phyloP scores from a whole-genome alignment of 2,329 filamentous ascomycete species.

The Pyrenophora tritici-repentis region DNA sequence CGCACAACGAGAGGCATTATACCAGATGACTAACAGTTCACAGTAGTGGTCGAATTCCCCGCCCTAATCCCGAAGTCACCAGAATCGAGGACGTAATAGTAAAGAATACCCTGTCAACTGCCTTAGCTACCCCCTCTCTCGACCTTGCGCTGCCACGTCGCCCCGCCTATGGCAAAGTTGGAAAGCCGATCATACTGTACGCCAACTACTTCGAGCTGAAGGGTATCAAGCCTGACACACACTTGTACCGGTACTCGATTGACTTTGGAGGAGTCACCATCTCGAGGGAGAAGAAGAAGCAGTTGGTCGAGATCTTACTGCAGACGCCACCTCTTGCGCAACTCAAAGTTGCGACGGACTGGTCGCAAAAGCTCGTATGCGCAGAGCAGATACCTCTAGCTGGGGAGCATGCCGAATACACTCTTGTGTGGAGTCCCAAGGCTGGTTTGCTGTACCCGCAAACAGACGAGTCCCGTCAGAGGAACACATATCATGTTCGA shows the following conservation, averaged over 20 bases:
- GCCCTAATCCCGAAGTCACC: slow-evolving; percentile 37
- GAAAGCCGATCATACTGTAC: slow-evolving; percentile 46
- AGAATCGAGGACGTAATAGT: slow-evolving; percentile 41
- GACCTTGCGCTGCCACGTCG: slow-evolving; percentile 31
- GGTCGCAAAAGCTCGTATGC: slow-evolving; percentile 37
- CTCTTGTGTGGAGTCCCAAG: slow-evolving; percentile 35
- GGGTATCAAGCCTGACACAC: slow-evolving; percentile 22
- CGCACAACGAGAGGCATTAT: background rate
- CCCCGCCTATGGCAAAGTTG: slow-evolving; percentile 45
- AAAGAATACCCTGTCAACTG: slow-evolving; percentile 30
- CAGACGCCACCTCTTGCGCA: slow-evolving; percentile 37
- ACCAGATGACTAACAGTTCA: background rate
- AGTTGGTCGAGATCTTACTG: slow-evolving; percentile 55
- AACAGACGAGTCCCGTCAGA: slow-evolving; percentile 16
- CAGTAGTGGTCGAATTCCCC: slow-evolving; percentile 40
- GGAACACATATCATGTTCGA: slow-evolving; percentile 23
- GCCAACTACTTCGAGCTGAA: slow-evolving; percentile 52
- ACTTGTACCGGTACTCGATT: slow-evolving; percentile 37
- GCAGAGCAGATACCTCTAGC: slow-evolving; percentile 32
- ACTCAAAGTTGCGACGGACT: slow-evolving; percentile 47
- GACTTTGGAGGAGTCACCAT: slow-evolving; percentile 40
- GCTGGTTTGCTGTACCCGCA: slow-evolving; percentile 33
- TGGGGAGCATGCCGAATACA: slow-evolving; percentile 12
- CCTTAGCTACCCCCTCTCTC: slow-evolving; percentile 29
- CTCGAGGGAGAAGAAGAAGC: slow-evolving; percentile 52